Conservation (phyloP, 192 early-diverging fungal genomes). For the Coemansia interrupta region DNA sequence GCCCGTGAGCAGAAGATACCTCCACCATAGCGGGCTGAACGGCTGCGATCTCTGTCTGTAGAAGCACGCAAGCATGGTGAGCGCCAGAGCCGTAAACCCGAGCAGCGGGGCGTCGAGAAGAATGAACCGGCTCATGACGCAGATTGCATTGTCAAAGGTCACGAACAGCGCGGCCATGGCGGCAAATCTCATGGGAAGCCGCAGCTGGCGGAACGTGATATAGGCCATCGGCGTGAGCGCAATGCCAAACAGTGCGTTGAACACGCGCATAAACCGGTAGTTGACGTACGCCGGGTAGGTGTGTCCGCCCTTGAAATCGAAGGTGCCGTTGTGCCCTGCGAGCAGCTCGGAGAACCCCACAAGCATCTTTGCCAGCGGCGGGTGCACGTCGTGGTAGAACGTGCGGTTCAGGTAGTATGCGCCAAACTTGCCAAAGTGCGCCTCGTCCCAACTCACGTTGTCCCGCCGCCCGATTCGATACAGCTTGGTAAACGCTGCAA, state of each 20-base stretch:
- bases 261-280: constrained; percentile 86
- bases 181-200: constrained; percentile 63
- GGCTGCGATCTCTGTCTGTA: constrained; percentile 65
- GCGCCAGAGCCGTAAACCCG: constrained; percentile 70
- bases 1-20: constrained; percentile 80
- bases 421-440: constrained; percentile 74
- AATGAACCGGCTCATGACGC: constrained; percentile 85
- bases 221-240: constrained; percentile 87
- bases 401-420: constrained; percentile 86
- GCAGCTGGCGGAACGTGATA: constrained; percentile 73
- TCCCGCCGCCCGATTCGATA: constrained; percentile 40
- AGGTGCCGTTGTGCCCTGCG: constrained; percentile 82
- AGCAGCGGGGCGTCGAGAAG: constrained; percentile 93
- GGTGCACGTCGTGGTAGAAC: constrained; percentile 98
- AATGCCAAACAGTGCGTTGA: constrained; percentile 88
- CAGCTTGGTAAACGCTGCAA: constrained; percentile 34
- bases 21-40: constrained; percentile 85
- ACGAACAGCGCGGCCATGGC: constrained; percentile 75
- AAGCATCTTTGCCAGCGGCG: constrained; percentile 95
- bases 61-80: constrained; percentile 71
- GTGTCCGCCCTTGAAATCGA: constrained; percentile 76
- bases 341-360: constrained; percentile 79
- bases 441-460: constrained; percentile 75
- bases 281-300: constrained; percentile 77
- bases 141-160: constrained; percentile 61